Conservation (phyloP, 768 basidiomycete genomes). For the Harrya chromipes region DNA sequence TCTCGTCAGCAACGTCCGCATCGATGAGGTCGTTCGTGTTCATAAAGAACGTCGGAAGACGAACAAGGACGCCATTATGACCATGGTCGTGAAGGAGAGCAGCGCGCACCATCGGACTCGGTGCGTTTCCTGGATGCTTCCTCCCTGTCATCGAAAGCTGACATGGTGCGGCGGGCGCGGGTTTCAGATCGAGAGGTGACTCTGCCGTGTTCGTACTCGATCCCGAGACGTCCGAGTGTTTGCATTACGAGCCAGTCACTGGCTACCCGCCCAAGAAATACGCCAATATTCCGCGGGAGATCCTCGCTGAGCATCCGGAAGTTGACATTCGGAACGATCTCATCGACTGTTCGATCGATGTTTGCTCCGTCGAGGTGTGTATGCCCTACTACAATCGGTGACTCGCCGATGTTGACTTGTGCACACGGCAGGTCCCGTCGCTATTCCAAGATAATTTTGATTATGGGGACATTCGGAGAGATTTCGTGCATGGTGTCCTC, state of each 20-base stretch:
- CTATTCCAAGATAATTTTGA: conserved; percentile 99
- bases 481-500: conserved; percentile 93
- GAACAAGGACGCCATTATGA: conserved; percentile 95
- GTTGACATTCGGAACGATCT: conserved; percentile 86
- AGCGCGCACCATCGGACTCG: conserved; percentile 70
- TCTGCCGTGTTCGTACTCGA: conserved; percentile 79
- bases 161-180: background rate
- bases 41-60: conserved; percentile 85
- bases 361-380: conserved; percentile 88
- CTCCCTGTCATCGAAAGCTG: background rate
- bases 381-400: background rate
- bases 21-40: conserved; percentile 83
- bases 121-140: conserved; percentile 37
- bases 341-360: conserved; percentile 85
- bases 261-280: conserved; percentile 63
- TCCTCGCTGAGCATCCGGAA: conserved; percentile 69
- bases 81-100: conserved; percentile 86
- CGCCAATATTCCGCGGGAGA: conserved; percentile 73
- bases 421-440: conserved; percentile 70
- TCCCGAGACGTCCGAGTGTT: conserved; percentile 69
- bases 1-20: conserved; percentile 88
- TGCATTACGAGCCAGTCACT: conserved; percentile 79
- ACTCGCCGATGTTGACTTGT: background rate
- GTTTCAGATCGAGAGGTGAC: conserved; percentile 61
- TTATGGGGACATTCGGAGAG: conserved; percentile 85